Percentiles rank a stretch among this genome's conserved stretches.
These are phyloP conservation scores for Silene conica DNA, from an alignment of 148 eudicot genomes.

Conservation along the genomic window DNA sequence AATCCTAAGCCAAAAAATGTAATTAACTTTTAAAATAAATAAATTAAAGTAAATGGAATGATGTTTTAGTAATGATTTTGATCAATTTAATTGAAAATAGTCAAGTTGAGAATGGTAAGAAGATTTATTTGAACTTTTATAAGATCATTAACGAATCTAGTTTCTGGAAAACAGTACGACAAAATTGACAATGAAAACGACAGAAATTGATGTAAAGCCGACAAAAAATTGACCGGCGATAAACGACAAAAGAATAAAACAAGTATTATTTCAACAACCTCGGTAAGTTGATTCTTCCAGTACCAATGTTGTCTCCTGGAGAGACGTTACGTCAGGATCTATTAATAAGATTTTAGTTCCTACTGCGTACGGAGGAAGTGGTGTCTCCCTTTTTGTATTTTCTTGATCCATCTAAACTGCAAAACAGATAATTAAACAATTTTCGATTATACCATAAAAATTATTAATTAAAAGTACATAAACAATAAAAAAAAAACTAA, in stretches of 20 bases:
- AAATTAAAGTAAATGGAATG: too few relatives aligned
- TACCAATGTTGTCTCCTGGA: conserved; percentile 16
- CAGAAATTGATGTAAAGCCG: not conserved
- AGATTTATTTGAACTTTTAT: not conserved
- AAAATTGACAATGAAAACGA: not conserved
- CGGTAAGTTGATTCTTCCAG: conserved; percentile 30
- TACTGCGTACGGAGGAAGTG: conserved; percentile 16
- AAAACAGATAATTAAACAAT: not conserved
- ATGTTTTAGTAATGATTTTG: too few relatives aligned
- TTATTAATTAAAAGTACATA: not conserved
- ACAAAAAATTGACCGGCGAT: not conserved
- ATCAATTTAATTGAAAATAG: too few relatives aligned
- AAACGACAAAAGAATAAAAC: not conserved
- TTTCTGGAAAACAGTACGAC: not conserved
- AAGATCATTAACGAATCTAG: not conserved
- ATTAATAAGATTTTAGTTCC: conserved; percentile 28
- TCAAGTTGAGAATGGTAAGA: too few relatives aligned
- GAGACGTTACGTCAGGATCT: conserved; percentile 26
- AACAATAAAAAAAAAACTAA: not conserved
- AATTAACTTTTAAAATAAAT: too few relatives aligned
- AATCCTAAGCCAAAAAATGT: too few relatives aligned
- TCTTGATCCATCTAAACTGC: not conserved
- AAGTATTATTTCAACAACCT: conserved; percentile 22
- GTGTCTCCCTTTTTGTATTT: not conserved
- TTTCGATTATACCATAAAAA: not conserved